Evolutionary conservation across 2,329 filamentous ascomycete species (phyloP), one percentile per base, ranked within the genome.

Genomic region (Sporothrix curviconia): DNA sequence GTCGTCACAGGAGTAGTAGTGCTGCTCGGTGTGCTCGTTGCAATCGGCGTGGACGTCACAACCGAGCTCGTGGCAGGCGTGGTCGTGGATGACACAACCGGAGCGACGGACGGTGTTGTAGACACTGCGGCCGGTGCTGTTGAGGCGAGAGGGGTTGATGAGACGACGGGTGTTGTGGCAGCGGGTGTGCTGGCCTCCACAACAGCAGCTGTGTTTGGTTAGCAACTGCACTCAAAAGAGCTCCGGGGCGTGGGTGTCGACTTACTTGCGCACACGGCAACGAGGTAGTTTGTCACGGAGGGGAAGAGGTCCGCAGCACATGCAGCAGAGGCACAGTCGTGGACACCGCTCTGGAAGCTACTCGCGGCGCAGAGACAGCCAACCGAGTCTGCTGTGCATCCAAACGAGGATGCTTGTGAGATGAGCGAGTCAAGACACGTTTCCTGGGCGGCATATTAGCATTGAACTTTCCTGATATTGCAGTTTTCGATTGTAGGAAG

Each of bases 221-320:
- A 19, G 15, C 15, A 39, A 9, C 19, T 28, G 15, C 7, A 14
- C 8, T 14, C 15, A 14, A 4, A 34, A 22, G 15, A 15, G n/a
- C 7, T n/a, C n/a, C 3, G 11, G 6, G 3, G n/a, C 8, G 19
- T 8, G 12, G 7, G 1, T 22, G 12, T 30, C 3, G 15, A 60
- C 64, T 42, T 61, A 65, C 64, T 61, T 28, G 58, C 60, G 47
- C 64, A 65, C 2, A 64, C 58, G 30, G 52, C 42, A 8, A 39
- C 39, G 37, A 64, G 19, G 34, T 62, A 65, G 55, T 57, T 56
- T 50, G 59, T 60, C 2, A 65, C 60, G 3, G 52, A 39, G 3
- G 60, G 36, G 6, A 55, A 19, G 8, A 62, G 55, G n/a, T 63
- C 61, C 3, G 60, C 28, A 9, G 60, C 61, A 43, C 63, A 64